Evolutionary conservation across 192 early-diverging fungal genomes (phyloP), one percentile per base, ranked within the genome.

Genomic region (Coemansia guatemalensis): DNA sequence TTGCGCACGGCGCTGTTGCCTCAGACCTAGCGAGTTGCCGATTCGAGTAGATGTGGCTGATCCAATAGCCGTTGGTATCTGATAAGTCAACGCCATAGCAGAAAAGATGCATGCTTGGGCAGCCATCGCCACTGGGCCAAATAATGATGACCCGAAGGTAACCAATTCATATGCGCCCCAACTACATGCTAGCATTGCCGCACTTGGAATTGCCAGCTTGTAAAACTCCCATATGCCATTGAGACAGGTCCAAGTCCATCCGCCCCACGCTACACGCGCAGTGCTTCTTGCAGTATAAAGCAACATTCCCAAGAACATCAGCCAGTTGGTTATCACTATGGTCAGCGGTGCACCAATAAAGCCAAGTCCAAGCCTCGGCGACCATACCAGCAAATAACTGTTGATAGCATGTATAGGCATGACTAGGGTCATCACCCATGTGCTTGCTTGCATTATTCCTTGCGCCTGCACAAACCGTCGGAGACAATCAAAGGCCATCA

Each of bases 401-500:
- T 60, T 67, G 39, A 57, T 21, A n/a, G 63, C 9, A 47, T 78
- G 75, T 8, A 78, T 7, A 2, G 75, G 75, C n/a, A 70, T 30
- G 4, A 67, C 69, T 1, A 60, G 26, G 0, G 51, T 25, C 61
- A 71, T 57, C 6, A 78, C 67, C 55, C 51, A 65, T 2, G 75
- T 72, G 21, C 81, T 81, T 0, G 92, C 92, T 29, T 88, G 81
- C 95, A 98, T 95, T 64, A 89, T 88, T 55, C 92, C 93, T 79
- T 98, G 95, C 0, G 89, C 87, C 72, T 95, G 91, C 18, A 95
- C 73, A 65, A 85, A 96, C 29, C 91, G 82, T 63, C 92, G 89
- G 24, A 93, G 70, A 61, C 89, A 90, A 60, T 96, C 94, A 82
- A 89, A 89, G 12, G 87, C 81, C 58, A 98, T 61, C 60, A 78